Percentiles rank a stretch among this genome's conserved stretches.
phyloP scores from a whole-genome alignment of 2,329 filamentous ascomycete species.

The Amauroascus niger region DNA sequence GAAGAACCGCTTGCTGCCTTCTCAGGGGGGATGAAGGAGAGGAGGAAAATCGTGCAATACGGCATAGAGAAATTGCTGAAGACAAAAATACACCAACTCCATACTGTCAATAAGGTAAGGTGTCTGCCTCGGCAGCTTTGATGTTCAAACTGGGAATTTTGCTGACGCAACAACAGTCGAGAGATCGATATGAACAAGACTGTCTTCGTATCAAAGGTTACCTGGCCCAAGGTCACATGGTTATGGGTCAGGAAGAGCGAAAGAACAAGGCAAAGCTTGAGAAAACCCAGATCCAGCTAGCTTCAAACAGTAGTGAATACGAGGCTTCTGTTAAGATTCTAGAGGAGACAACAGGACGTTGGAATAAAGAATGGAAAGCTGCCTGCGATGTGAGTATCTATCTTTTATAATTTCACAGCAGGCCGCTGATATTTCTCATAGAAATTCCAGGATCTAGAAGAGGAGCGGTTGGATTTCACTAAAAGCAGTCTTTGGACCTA shows the following conservation, averaged over 20 bases:
- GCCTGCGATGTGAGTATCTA: slow-evolving; percentile 60
- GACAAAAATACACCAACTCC: slow-evolving; percentile 82
- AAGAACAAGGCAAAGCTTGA: slow-evolving; percentile 98
- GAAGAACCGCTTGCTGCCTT: slow-evolving; percentile 91
- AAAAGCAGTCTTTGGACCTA: slow-evolving; percentile 98
- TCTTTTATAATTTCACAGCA: slow-evolving; percentile 14
- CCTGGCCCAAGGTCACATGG: slow-evolving; percentile 96
- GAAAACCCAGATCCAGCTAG: slow-evolving; percentile 94
- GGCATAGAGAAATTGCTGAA: slow-evolving; percentile 93
- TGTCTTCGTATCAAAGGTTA: slow-evolving; percentile 98
- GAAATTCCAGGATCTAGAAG: slow-evolving; percentile 98
- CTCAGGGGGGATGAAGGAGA: slow-evolving; percentile 88
- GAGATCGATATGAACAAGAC: slow-evolving; percentile 94
- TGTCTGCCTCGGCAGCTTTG: too few species aligned
- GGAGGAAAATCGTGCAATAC: slow-evolving; percentile 89
- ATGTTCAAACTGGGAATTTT: not conserved
- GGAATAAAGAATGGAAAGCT: slow-evolving; percentile 98
- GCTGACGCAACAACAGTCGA: slow-evolving; percentile 46
- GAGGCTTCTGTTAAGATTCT: slow-evolving; percentile 85
- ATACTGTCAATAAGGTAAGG: slow-evolving; percentile 76
- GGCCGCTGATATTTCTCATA: slow-evolving; percentile 29
- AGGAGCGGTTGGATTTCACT: slow-evolving; percentile 91
- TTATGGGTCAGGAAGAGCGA: slow-evolving; percentile 97
- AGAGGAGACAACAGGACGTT: slow-evolving; percentile 87
- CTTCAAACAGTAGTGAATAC: slow-evolving; percentile 84